Base-by-base conservation (phyloP, 352 stramenopile genomes). In the Phytophthora chlamydospora region DNA sequence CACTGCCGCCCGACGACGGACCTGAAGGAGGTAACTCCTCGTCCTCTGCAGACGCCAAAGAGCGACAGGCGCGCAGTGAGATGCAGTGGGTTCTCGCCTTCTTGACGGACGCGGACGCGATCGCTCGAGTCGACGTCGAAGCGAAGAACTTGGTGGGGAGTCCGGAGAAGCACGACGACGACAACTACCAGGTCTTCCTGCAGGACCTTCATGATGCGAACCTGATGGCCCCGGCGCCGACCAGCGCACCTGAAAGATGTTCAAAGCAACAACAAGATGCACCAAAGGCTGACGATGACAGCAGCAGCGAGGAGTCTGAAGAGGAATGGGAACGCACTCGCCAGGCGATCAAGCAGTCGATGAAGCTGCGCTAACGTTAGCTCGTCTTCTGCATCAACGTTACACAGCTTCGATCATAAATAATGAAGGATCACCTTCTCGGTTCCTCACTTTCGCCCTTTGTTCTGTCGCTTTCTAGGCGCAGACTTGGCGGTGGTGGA, bases 11-110 rank as follows among this genome's bases (percentile, higher is more conserved):
- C 9, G 54, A 45, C 17, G 57, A 50, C 13, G 38, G 51, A 10
- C 38, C 41, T 21, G 13, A 40, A 56, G 21, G 17, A 9, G 50
- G 0, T n/a, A 21, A 27, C 21, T n/a, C 1, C 24, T 62, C 39
- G 12, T 35, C 29, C 3, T 43, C 43, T 44, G 49, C 53, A 36
- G 61, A 75, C 17, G 36, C 56, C 19, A 75, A 75, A 21, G n/a
- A 58, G 4, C 4, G 7, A 11, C 49, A 50, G 16, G 21, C 41
- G n/a, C 45, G 36, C 12, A 83, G 73, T 54, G 73, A 89, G 50
- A 89, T 89, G 82, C 82, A 91, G 59, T 91, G 82, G 80, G 80
- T 89, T 8, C 51, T 91, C 6, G 83, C 74, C 11, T 89, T 91
- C 52, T 58, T 91, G 13, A 81, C 55, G 1, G 58, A 89, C 21